Conservation (phyloP, 2,329 filamentous ascomycete species). For the Paracoccidioides brasiliensis region DNA sequence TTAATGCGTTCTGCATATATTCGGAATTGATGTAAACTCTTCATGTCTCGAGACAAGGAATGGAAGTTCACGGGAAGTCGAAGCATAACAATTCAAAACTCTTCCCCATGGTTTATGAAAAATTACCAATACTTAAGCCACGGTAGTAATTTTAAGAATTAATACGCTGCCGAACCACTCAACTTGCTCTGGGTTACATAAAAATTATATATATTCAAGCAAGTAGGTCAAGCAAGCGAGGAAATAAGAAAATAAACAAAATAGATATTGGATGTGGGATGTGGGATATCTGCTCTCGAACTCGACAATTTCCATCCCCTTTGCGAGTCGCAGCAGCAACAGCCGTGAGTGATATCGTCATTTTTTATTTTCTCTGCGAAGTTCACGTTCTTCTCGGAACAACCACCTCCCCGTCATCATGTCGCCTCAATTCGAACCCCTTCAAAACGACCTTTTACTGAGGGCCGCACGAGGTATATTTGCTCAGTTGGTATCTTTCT, state of each 20-base stretch:
- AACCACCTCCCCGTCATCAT: conserved; percentile 3
- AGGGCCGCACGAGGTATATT: conserved; percentile 70
- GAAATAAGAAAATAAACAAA: neutral
- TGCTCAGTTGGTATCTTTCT: neutral
- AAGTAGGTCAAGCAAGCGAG: too few species aligned
- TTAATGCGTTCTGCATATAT: too few species aligned
- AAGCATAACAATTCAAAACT: neutral
- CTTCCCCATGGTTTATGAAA: too few species aligned
- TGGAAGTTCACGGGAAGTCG: neutral
- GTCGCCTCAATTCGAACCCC: conserved; percentile 50
- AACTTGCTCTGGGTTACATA: neutral
- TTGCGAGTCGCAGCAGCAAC: neutral
- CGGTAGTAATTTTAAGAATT: too few species aligned
- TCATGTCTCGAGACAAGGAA: neutral
- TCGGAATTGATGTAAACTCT: neutral
- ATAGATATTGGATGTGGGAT: neutral
- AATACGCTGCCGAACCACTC: too few species aligned
- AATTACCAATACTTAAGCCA: too few species aligned
- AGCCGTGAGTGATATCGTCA: neutral
- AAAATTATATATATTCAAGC: neutral
- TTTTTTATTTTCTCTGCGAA: neutral
- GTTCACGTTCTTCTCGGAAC: neutral
- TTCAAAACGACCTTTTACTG: conserved; percentile 87
- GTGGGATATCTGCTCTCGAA: neutral
- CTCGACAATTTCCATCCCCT: neutral